phyloP scores from a whole-genome alignment of 768 basidiomycete genomes.

The Leccinellum luteum region DNA sequence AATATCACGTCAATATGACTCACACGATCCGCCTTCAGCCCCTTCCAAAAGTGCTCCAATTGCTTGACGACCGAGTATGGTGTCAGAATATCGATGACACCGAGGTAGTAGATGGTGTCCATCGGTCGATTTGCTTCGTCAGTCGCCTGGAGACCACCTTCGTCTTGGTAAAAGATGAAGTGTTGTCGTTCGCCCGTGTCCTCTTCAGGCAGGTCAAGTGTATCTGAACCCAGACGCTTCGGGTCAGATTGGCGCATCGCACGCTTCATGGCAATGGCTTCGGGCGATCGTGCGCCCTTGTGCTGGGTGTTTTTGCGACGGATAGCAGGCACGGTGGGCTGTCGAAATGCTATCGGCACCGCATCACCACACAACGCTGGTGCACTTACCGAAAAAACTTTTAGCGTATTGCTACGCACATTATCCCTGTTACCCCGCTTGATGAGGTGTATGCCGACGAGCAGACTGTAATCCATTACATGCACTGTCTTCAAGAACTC shows the following conservation, averaged over 20 bases:
- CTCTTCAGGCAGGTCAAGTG: constrained; percentile 58
- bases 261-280: constrained; percentile 81
- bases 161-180: constrained; percentile 95
- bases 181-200: constrained; percentile 57
- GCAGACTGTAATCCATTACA: constrained; percentile 96
- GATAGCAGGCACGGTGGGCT: constrained; percentile 71
- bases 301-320: constrained; percentile 59
- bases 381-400: constrained; percentile 81
- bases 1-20: constrained; percentile 27
- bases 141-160: constrained; percentile 89
- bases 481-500: constrained; percentile 78
- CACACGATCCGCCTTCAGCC: constrained; percentile 81
- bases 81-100: constrained; percentile 95
- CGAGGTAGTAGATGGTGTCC: constrained; percentile 88
- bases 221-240: constrained; percentile 55
- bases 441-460: constrained; percentile 94
- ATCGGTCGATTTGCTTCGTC: constrained; percentile 74
- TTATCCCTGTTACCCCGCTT: constrained; percentile 89
- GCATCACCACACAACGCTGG: background rate
- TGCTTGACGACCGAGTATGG: constrained; percentile 79
- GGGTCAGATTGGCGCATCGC: constrained; percentile 84
- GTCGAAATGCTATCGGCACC: constrained; percentile 2
- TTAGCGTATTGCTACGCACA: constrained; percentile 83
- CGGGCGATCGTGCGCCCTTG: constrained; percentile 58
- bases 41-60: constrained; percentile 91